Conservation (phyloP, 2,329 filamentous ascomycete genomes). For the Fusarium continuum region DNA sequence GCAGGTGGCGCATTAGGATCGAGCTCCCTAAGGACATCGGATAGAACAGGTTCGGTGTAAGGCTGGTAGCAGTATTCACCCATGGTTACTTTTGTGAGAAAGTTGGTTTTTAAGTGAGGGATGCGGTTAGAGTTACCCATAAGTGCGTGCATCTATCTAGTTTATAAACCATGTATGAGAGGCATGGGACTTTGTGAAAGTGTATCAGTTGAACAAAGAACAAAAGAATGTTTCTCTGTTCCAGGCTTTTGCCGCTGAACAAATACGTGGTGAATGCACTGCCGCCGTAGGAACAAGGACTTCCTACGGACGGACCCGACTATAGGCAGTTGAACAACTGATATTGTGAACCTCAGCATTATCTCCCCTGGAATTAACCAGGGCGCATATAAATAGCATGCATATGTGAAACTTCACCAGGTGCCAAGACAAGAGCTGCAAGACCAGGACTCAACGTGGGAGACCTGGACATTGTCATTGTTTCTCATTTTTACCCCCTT, state of each 20-base stretch:
- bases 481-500: slow-evolving; percentile 16
- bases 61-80: neutral
- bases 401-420: neutral
- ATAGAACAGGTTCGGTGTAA: neutral
- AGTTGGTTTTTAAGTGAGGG: neutral
- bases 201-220: neutral
- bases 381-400: neutral
- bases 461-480: slow-evolving; percentile 11
- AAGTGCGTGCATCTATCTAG: neutral
- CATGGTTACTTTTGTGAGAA: neutral
- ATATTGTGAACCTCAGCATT: too few relatives aligned
- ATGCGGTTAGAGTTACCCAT: neutral
- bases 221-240: neutral
- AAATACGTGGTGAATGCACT: neutral
- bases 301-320: too few relatives aligned
- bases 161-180: slow-evolving; percentile 1
- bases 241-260: neutral
- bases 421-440: neutral
- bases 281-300: neutral
- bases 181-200: neutral
- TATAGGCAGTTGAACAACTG: neutral
- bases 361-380: neutral
- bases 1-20: neutral
- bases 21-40: neutral
- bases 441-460: neutral